These are phyloP conservation scores for Plasmodium chabaudi DNA, from an alignment of 169 alveolate species.

Conservation along the genomic window DNA sequence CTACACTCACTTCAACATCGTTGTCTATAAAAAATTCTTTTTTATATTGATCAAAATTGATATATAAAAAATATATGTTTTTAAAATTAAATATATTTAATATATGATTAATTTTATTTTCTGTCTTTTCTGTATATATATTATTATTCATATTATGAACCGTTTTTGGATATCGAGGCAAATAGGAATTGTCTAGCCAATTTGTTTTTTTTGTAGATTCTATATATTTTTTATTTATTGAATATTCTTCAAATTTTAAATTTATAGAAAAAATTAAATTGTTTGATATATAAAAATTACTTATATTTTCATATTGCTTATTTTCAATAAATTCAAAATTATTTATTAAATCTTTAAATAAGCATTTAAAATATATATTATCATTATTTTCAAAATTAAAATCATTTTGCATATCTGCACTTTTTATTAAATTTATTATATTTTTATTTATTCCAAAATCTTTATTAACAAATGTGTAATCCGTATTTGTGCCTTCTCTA, in stretches of 20 bases:
- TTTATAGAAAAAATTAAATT: constrained; percentile 60
- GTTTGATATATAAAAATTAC: constrained; percentile 48
- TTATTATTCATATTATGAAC: constrained; percentile 1
- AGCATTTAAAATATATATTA: constrained; percentile 46
- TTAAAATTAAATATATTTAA: constrained; percentile 26
- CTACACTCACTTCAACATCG: constrained; percentile 28
- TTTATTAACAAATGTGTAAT: no score
- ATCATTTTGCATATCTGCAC: constrained; percentile 39
- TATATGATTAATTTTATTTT: constrained; percentile 29
- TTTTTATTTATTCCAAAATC: constrained; percentile 2
- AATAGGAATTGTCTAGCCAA: constrained; percentile 6
- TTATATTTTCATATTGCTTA: constrained; percentile 47
- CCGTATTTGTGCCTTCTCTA: background rate
- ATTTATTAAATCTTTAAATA: constrained; percentile 60
- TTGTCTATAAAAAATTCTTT: constrained; percentile 28
- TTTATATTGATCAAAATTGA: constrained; percentile 21
- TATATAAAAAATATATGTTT: constrained; percentile 30
- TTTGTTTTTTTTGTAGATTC: constrained; percentile 19
- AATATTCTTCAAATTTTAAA: constrained; percentile 49
- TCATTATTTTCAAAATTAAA: constrained; percentile 29
- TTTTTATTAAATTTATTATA: constrained; percentile 35
- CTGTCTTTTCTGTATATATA: constrained; percentile 14
- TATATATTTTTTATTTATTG: constrained; percentile 9
- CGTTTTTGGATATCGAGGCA: background rate
- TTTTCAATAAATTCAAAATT: constrained; percentile 41